Percentiles rank a stretch among this genome's conserved stretches.
These are phyloP conservation scores for Cryphonectria carpinicola DNA, from an alignment of 2,329 filamentous ascomycete genomes.

Conservation along the genomic window DNA sequence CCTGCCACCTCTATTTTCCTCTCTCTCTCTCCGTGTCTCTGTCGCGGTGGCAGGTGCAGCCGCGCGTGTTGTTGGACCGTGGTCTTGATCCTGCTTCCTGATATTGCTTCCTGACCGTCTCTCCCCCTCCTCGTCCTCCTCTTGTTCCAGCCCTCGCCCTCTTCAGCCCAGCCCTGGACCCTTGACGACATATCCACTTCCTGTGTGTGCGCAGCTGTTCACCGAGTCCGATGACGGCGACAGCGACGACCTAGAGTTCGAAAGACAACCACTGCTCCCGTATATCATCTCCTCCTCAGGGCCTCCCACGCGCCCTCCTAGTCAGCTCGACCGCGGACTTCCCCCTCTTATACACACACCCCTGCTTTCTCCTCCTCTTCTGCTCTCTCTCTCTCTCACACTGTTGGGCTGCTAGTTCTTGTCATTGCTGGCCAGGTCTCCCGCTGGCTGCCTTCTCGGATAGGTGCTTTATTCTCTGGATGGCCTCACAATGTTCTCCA, in stretches of 20 bases:
- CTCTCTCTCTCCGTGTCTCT: neutral
- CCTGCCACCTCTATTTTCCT: neutral
- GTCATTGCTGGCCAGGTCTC: constrained; percentile 30
- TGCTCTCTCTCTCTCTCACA: neutral
- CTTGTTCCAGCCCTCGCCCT: neutral
- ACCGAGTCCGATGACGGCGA: constrained; percentile 18
- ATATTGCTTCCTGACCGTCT: constrained; percentile 13
- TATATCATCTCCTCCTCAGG: neutral
- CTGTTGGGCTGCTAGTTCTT: neutral
- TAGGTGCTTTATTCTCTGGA: constrained; percentile 38
- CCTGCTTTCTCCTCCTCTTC: neutral
- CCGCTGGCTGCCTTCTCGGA: constrained; percentile 34
- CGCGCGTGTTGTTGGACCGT: constrained; percentile 1
- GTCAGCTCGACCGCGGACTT: neutral
- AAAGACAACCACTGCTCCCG: neutral
- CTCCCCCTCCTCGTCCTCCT: neutral
- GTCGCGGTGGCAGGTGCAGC: neutral
- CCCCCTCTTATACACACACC: neutral
- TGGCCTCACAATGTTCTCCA: constrained; percentile 62
- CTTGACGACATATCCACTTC: neutral
- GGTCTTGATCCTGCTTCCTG: constrained; percentile 5
- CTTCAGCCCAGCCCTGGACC: neutral
- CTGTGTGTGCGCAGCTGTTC: neutral
- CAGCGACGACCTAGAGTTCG: neutral
- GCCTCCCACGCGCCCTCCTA: constrained; percentile 1